phyloP scores from a whole-genome alignment of 2,329 filamentous ascomycete genomes.

The Colletotrichum sp. region DNA sequence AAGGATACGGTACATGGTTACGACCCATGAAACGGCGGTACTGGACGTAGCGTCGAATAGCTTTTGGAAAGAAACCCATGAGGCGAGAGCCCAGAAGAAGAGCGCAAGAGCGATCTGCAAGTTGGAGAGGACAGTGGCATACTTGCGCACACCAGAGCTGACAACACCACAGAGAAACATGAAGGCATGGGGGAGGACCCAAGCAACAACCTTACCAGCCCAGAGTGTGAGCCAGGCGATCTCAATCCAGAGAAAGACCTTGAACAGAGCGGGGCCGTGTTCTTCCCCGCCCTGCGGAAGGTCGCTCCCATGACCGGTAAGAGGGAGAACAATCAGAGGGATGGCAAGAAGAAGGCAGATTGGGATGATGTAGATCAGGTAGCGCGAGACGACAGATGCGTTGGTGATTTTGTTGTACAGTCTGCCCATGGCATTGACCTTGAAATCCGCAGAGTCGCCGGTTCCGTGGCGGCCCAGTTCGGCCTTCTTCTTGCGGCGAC shows the following conservation, averaged over 20 bases:
- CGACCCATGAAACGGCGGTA: slow-evolving; percentile 55
- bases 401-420: slow-evolving; percentile 69
- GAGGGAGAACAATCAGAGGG: slow-evolving; percentile 62
- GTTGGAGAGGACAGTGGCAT: slow-evolving; percentile 67
- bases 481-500: slow-evolving; percentile 56
- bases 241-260: slow-evolving; percentile 73
- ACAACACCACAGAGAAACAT: slow-evolving; percentile 74
- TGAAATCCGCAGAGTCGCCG: slow-evolving; percentile 54
- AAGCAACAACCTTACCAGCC: slow-evolving; percentile 69
- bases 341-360: slow-evolving; percentile 65
- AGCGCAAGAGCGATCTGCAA: slow-evolving; percentile 71
- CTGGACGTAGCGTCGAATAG: slow-evolving; percentile 44
- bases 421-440: slow-evolving; percentile 69
- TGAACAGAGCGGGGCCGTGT: slow-evolving; percentile 56
- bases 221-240: slow-evolving; percentile 72
- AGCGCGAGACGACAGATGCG: slow-evolving; percentile 69
- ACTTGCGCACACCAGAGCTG: slow-evolving; percentile 73
- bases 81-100: slow-evolving; percentile 71
- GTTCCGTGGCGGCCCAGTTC: slow-evolving; percentile 48
- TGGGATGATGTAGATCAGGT: slow-evolving; percentile 72
- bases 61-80: slow-evolving; percentile 66
- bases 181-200: slow-evolving; percentile 64
- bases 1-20: slow-evolving; percentile 68
- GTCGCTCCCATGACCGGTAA: slow-evolving; percentile 44
- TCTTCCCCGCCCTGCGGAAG: slow-evolving; percentile 39